Conservation (phyloP, 2,329 filamentous ascomycete species). For the Bipolaris zeicola region DNA sequence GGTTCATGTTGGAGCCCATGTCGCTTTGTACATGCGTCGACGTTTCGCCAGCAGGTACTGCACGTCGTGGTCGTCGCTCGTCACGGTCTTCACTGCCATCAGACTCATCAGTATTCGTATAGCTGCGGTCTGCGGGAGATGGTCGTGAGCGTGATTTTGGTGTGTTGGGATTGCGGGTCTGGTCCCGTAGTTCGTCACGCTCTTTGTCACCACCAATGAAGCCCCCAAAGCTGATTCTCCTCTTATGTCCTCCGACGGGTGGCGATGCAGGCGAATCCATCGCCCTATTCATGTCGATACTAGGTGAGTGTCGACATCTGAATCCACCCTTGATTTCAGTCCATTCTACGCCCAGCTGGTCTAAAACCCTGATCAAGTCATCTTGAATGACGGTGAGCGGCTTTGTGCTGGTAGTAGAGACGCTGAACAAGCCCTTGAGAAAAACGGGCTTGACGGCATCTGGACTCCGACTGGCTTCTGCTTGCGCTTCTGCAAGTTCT, state of each 20-base stretch:
- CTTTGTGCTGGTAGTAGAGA: constrained; percentile 93
- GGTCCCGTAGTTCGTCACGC: constrained; percentile 72
- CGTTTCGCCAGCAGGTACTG: constrained; percentile 75
- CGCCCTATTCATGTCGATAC: constrained; percentile 81
- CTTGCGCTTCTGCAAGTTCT: constrained; percentile 65
- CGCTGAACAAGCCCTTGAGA: constrained; percentile 95
- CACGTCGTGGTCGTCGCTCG: constrained; percentile 44
- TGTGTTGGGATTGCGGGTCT: constrained; percentile 58
- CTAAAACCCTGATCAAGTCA: constrained; percentile 89
- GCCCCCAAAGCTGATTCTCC: constrained; percentile 84
- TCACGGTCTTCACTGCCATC: constrained; percentile 69
- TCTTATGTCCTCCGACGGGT: constrained; percentile 60
- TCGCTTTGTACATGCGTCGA: constrained; percentile 91
- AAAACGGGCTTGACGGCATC: constrained; percentile 93
- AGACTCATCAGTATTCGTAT: constrained; percentile 85
- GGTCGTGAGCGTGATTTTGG: constrained; percentile 54
- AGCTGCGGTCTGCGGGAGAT: constrained; percentile 68
- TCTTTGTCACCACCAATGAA: constrained; percentile 61
- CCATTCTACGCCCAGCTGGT: constrained; percentile 87
- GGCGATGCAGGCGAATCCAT: constrained; percentile 58
- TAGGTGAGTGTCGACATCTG: constrained; percentile 83
- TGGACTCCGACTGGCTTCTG: constrained; percentile 63
- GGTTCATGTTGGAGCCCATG: constrained; percentile 78
- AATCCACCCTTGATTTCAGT: constrained; percentile 94
- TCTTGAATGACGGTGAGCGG: constrained; percentile 82